Base-by-base conservation (phyloP, 1,284 basidiomycete genomes). In the Cerioporus squamosus region DNA sequence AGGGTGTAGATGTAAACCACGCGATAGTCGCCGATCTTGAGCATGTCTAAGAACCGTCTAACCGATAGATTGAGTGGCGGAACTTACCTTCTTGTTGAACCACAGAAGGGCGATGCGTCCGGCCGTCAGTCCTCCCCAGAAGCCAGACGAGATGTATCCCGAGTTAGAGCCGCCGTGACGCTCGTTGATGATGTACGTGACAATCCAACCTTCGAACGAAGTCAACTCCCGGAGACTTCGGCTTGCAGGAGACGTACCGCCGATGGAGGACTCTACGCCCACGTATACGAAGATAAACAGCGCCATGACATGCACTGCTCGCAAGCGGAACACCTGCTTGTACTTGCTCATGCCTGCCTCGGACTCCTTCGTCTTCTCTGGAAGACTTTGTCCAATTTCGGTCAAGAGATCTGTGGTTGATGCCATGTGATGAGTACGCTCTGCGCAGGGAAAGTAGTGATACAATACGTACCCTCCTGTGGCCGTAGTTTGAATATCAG, bases 401-500 rank as follows among this genome's bases (percentile, higher is more conserved):
- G 56, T 59, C 3, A 77, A 57, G 26, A n/a, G 33, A 18, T 6
- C 8, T 2, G 10, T 15, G 17, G 40, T 1, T 7, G n/a, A n/a
- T n/a, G n/a, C n/a, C n/a, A 42, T 20, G 2, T 42, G n/a, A 42
- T n/a, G n/a, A n/a, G n/a, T n/a, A n/a, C n/a, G n/a, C n/a, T n/a
- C n/a, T n/a, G n/a, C n/a, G 40, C n/a, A n/a, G n/a, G n/a, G n/a
- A n/a, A n/a, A n/a, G n/a, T n/a, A n/a, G n/a, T n/a, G n/a, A 10
- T 10, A 5, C 33, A 15, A 36, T 10, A 4, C 67, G 31, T 42
- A 83, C 84, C 78, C 49, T 88, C 83, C 61, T 85, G 83, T 8
- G 69, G 77, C 63, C 81, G 79, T 7, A 83, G 70, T 10, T 77
- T 75, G 72, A 90, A 90, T 0, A 84, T 80, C 5, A 68, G 51